A percentile compares a stretch with the other conserved stretches of the same genome.
Evolutionary conservation across 306 rosid genomes (phyloP).

Genomic region (Notholithocarpus densiflorus): DNA sequence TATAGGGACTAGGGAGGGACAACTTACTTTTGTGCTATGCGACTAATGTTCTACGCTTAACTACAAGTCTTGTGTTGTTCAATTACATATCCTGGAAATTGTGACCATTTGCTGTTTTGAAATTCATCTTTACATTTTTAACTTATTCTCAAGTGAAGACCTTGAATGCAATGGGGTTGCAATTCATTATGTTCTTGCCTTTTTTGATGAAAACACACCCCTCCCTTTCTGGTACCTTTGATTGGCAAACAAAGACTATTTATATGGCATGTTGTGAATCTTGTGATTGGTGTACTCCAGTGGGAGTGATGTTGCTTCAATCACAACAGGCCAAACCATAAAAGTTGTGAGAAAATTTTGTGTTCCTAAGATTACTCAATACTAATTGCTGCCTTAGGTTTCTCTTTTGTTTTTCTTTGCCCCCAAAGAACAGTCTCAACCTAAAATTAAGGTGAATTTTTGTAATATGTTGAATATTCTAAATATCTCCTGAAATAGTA

Average conservation of each 20-base stretch:
- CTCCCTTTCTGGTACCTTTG: no score
- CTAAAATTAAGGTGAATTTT: neutral
- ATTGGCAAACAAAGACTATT: no score
- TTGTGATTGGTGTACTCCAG: no score
- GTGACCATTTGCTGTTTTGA: neutral
- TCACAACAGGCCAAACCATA: no score
- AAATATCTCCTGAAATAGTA: constrained; percentile 27
- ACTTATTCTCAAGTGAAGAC: neutral
- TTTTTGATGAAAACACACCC: neutral
- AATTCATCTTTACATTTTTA: neutral
- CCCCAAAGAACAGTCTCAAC: neutral
- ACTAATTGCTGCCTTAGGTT: neutral
- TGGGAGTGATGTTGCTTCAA: no score
- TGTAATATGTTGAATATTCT: constrained; percentile 19
- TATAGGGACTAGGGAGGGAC: neutral
- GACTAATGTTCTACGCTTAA: neutral
- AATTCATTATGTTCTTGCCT: neutral
- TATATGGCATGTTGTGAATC: no score
- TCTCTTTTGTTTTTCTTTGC: neutral
- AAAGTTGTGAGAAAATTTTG: no score
- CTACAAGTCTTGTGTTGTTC: neutral
- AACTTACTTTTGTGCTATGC: neutral
- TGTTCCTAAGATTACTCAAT: neutral
- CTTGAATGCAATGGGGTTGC: neutral
- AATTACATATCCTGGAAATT: neutral